Evolutionary conservation across 805 yeast genomes (phyloP).

Genomic region (Candida methanosorbosa): DNA sequence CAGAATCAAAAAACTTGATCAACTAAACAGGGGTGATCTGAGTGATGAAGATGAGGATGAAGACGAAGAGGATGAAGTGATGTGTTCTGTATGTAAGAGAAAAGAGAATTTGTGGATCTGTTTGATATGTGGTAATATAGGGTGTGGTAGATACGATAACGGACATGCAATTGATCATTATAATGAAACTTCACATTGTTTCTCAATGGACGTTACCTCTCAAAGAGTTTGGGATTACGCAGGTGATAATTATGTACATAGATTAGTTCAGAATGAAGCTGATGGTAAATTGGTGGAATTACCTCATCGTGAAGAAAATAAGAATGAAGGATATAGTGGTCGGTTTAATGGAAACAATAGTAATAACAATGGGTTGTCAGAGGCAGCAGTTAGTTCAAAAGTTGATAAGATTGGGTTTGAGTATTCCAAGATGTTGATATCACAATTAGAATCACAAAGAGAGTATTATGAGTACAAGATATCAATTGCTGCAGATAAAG

Average conservation of each 20-base stretch:
- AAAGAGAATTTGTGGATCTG: slow-evolving; percentile 77
- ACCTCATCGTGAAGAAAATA: slow-evolving; percentile 25
- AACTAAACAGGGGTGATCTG: neutral
- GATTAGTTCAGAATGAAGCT: slow-evolving; percentile 72
- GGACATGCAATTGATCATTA: slow-evolving; percentile 85
- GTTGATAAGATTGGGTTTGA: slow-evolving; percentile 60
- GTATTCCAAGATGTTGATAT: slow-evolving; percentile 67
- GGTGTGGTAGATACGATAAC: slow-evolving; percentile 80
- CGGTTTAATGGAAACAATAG: neutral
- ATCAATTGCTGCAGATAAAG: slow-evolving; percentile 18
- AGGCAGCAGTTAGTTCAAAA: slow-evolving; percentile 25
- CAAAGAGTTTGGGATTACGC: slow-evolving; percentile 95
- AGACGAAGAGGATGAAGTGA: slow-evolving; percentile 22
- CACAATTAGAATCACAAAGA: slow-evolving; percentile 80
- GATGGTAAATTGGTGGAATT: slow-evolving; percentile 89
- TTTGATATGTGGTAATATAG: slow-evolving; percentile 83
- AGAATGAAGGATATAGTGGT: neutral
- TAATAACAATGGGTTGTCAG: slow-evolving; percentile 7
- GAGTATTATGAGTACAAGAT: slow-evolving; percentile 64
- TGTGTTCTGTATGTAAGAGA: slow-evolving; percentile 52
- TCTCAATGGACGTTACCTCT: slow-evolving; percentile 78
- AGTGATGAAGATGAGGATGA: slow-evolving; percentile 2
- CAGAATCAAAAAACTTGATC: slow-evolving; percentile 5
- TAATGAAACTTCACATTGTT: slow-evolving; percentile 71
- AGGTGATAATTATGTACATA: slow-evolving; percentile 82